phyloP scores from a whole-genome alignment of 2,329 filamentous ascomycete genomes.

The Aspergillus uvarum region DNA sequence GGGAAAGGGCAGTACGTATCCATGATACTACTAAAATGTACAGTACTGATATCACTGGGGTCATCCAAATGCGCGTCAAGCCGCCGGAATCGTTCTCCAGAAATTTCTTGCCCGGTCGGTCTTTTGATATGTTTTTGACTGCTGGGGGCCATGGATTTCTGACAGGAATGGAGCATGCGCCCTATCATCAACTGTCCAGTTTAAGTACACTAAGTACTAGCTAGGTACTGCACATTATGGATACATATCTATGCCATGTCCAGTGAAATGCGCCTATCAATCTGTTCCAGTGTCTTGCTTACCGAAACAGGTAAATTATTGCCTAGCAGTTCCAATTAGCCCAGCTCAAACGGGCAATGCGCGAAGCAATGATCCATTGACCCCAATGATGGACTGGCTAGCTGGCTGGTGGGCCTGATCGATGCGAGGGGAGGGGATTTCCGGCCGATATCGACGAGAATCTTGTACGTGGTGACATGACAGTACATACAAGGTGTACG shows the following conservation, averaged over 20 bases:
- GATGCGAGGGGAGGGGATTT: slow-evolving; percentile 12
- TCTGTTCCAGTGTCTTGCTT: not conserved
- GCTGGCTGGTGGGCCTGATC: slow-evolving; percentile 19
- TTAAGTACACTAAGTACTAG: no score
- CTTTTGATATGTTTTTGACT: no score
- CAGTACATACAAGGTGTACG: not conserved
- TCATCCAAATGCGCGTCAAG: not conserved
- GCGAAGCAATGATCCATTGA: not conserved
- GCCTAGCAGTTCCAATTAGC: slow-evolving; percentile 1
- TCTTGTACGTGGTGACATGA: not conserved
- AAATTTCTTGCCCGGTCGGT: no score
- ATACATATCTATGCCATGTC: no score
- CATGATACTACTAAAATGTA: no score
- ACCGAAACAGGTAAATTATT: not conserved
- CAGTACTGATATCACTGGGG: not conserved
- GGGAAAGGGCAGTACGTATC: not conserved
- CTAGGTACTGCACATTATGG: no score
- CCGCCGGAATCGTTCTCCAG: no score
- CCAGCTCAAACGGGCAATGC: slow-evolving; percentile 2
- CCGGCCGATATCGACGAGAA: not conserved
- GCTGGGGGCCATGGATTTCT: not conserved
- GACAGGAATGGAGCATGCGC: not conserved
- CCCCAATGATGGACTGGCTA: not conserved
- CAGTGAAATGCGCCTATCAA: not conserved
- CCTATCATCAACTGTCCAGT: no score